Conservation (phyloP, 768 basidiomycete species). For the Suillus clintonianus region DNA sequence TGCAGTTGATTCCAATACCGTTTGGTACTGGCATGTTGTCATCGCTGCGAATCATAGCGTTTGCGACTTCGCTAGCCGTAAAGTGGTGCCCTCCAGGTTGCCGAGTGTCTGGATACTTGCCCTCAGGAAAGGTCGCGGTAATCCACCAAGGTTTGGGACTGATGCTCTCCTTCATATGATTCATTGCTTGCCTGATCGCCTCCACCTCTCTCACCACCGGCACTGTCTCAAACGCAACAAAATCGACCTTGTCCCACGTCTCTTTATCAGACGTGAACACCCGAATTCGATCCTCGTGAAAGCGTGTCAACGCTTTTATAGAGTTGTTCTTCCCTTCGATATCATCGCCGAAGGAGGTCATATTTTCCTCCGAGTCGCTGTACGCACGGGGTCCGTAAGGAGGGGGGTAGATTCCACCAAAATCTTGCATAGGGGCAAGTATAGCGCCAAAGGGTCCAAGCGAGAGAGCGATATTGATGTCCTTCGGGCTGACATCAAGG, state of each 20-base stretch:
- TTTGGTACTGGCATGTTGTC: conserved; percentile 37
- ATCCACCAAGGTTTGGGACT: conserved; percentile 73
- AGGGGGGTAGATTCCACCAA: conserved; percentile 72
- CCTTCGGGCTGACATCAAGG: conserved; percentile 11
- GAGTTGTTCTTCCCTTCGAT: conserved; percentile 38
- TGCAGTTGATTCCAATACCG: conserved; percentile 79
- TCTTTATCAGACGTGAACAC: conserved; percentile 50
- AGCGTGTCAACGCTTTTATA: conserved; percentile 54
- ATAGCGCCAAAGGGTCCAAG: conserved; percentile 77
- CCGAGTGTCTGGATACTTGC: conserved; percentile 44
- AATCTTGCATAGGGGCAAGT: conserved; percentile 68
- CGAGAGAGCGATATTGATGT: conserved; percentile 61
- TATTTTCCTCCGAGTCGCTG: conserved; percentile 34
- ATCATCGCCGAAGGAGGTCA: conserved; percentile 44
- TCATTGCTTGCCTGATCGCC: conserved; percentile 59
- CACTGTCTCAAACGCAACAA: conserved; percentile 78
- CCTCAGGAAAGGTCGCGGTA: conserved; percentile 59
- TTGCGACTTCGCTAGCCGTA: conserved; percentile 43
- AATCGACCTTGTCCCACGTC: conserved; percentile 59
- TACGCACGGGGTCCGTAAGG: conserved; percentile 65
- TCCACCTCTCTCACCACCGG: conserved; percentile 65
- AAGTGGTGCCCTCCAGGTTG: conserved; percentile 24
- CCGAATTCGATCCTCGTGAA: conserved; percentile 63
- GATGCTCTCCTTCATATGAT: not conserved
- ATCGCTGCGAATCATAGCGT: conserved; percentile 36